Evolutionary conservation across 23 red algal species (phyloP), one percentile per base, ranked within the genome.

Genomic region (Gracilaria caudata): DNA sequence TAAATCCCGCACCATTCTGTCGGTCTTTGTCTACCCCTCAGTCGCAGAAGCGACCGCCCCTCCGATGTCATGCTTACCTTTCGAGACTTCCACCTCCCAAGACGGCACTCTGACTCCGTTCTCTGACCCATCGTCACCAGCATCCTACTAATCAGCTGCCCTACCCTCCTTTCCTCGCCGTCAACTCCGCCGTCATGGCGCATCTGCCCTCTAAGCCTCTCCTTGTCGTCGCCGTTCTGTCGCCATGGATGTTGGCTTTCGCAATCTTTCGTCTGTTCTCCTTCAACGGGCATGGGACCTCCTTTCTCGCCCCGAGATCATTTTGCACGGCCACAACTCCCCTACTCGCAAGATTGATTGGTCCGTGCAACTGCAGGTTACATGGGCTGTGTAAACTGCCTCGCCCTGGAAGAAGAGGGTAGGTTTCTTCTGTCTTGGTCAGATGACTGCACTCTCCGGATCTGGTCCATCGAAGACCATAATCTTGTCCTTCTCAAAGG

Each of bases 311-410:
- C 79, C 63, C 66, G 33, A 29, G 1, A 82, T 10, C 40, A 13
- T 51, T 19, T 35, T 93, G n/a, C 77, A 81, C 46, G 81, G 68
- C n/a, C 90, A 93, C 72, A 36, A 56, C 51, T 53, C 90, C 24
- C 60, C 61, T 43, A 65, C 80, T 19, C 81, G 64, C 21, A 39
- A 64, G 16, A 74, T 93, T 55, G 54, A 37, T 12, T 54, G 63
- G 37, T 37, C 56, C 1, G 20, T 16, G 17, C 68, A 46, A 19
- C 88, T 95, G 21, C 30, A 23, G 93, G 65, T n/a, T 86, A 95
- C 57, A 46, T 35, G 28, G 93, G 85, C 24, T 95, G 93, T 51
- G 93, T 95, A 41, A 95, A 95, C 77, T 81, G 93, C 25, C 75
- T 95, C 53, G 84, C 85, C 14, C 84, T 63, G 17, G 73, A 59